Base-by-base conservation (phyloP, 1,284 basidiomycete species). In the Schizophyllum commune region DNA sequence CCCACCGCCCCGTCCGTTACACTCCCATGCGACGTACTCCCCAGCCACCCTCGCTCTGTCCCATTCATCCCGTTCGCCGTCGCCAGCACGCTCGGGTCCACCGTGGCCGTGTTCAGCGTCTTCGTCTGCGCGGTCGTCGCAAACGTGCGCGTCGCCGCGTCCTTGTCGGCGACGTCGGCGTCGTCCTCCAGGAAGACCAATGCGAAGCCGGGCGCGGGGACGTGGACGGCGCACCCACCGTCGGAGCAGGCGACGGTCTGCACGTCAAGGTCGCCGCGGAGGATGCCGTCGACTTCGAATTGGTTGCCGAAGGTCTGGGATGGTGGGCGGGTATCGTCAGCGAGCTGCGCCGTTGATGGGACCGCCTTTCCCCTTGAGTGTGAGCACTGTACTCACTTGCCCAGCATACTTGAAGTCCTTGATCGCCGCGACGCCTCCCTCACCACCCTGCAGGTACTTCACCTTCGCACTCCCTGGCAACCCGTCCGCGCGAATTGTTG, bases 151-250 rank as follows among this genome's bases (percentile, higher is more conserved):
- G 75, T 77, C 2, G 75, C 65, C 9, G 72, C 68, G 8, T 74
- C 70, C 1, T 77, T 72, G 0, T 76, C 73, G 13, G 76, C 75
- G 8, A 64, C 64, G 56, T 80, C 66, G 2, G 80, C 77, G 19
- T 73, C 71, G 47, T 78, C 72, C 52, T 75, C 79, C 56, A 92
- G 72, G 78, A 88, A 91, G 57, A 92, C 88, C 58, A 93, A 74
- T 4, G 88, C 89, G 65, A 85, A 82, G 5, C 79, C 82, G 0
- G 90, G 90, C 1, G 88, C 88, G 39, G 80, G 81, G 33, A 92
- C 82, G 1, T 76, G 76, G 57, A 92, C 72, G 5, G 69, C 63
- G 69, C 90, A 92, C 61, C 77, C 72, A 5, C 68, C 61, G 27
- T 73, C 72, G 64, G 77, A 69, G 65, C 88, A 91, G 7, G 70